These are phyloP conservation scores for Plenodomus biglobosus DNA, from an alignment of 2,329 filamentous ascomycete species.

Conservation along the genomic window DNA sequence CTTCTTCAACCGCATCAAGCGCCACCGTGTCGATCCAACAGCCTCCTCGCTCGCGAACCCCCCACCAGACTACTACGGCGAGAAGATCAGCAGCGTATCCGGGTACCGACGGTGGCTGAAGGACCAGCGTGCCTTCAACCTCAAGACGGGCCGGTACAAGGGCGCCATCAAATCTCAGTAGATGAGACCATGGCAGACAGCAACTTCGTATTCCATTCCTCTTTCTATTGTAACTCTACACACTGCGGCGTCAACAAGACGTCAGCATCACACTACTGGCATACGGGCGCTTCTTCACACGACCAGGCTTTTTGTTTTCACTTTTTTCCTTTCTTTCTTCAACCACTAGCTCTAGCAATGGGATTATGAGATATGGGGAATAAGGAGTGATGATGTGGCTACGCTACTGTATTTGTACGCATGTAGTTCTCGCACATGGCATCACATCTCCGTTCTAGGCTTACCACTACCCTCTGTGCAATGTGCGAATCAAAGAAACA, in stretches of 20 bases:
- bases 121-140: constrained; percentile 93
- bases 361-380: not conserved
- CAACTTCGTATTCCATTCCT: not conserved
- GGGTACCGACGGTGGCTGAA: constrained; percentile 96
- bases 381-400: not conserved
- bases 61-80: constrained; percentile 95
- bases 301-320: not conserved
- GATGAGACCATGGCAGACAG: not conserved
- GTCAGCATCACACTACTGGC: not conserved
- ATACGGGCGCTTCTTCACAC: not conserved
- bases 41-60: constrained; percentile 89
- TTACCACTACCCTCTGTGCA: not conserved
- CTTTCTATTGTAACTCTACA: not conserved
- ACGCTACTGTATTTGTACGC: not conserved
- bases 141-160: constrained; percentile 67
- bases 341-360: no score
- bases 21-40: constrained; percentile 86
- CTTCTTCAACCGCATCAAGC: constrained; percentile 90
- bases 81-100: constrained; percentile 92
- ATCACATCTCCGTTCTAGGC: not conserved
- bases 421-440: not conserved
- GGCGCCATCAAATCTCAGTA: constrained; percentile 1
- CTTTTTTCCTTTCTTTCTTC: not conserved
- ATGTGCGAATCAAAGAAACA: not conserved
- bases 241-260: not conserved